Conservation (phyloP, 495 filamentous ascomycete genomes). For the Lentithecium fluviatile region DNA sequence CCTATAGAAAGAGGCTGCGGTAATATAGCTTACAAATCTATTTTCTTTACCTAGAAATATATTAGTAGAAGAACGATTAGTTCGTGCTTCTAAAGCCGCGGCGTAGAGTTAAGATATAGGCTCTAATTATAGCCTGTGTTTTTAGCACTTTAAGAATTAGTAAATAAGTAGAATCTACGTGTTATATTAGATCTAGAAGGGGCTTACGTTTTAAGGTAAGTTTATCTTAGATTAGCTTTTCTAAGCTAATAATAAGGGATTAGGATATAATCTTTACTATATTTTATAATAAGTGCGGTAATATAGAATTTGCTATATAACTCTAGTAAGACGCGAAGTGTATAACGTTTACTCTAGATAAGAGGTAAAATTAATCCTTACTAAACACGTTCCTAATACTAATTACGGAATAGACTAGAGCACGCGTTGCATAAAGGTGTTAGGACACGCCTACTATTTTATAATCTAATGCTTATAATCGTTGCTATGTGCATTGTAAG, state of each 20-base stretch:
- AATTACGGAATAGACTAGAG: no score
- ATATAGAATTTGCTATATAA: conserved; percentile 21
- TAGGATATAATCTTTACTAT: conserved; percentile 21
- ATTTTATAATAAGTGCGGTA: conserved; percentile 17
- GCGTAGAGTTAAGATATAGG: conserved; percentile 19
- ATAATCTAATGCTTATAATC: conserved; percentile 24
- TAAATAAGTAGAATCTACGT: conserved; percentile 19
- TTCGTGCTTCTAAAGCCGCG: conserved; percentile 17
- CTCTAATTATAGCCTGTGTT: conserved; percentile 14
- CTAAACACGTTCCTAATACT: conserved; percentile 1
- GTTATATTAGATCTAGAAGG: conserved; percentile 11
- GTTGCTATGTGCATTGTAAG: conserved; percentile 16
- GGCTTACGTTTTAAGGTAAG: conserved; percentile 21
- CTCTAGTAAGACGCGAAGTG: conserved; percentile 19
- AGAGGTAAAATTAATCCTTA: conserved; percentile 13
- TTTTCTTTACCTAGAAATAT: conserved; percentile 22
- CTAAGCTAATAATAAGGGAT: conserved; percentile 15
- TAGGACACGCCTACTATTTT: conserved; percentile 18
- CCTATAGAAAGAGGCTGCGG: conserved; percentile 11
- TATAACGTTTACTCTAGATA: conserved; percentile 17
- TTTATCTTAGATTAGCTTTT: conserved; percentile 14
- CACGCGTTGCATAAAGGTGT: conserved; percentile 11
- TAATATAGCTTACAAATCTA: conserved; percentile 17
- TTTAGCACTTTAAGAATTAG: conserved; percentile 22
- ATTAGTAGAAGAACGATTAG: conserved; percentile 19